Conservation (phyloP, 2,329 filamentous ascomycete species). For the Pseudocercospora macadamiae region DNA sequence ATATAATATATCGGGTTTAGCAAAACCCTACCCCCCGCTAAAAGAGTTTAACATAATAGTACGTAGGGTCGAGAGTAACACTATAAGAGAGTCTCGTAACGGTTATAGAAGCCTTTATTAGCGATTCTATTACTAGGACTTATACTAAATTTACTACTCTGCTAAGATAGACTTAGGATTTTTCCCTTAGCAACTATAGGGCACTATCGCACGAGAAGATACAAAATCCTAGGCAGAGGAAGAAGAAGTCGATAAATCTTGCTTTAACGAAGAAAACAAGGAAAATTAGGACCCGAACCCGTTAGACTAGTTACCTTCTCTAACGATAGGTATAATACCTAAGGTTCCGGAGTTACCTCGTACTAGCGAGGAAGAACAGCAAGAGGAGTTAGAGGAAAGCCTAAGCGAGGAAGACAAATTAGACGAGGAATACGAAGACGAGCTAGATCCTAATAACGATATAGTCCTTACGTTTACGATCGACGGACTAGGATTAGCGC, state of each 20-base stretch:
- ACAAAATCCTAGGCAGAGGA: background rate
- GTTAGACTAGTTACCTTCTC: background rate
- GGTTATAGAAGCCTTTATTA: conserved; percentile 8
- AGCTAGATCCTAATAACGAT: background rate
- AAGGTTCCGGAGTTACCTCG: background rate
- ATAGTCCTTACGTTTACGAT: conserved; percentile 1
- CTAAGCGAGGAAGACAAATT: background rate
- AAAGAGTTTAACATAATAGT: background rate
- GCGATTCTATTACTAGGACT: conserved; percentile 5
- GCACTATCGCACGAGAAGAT: background rate
- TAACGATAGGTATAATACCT: background rate
- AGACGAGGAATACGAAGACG: background rate
- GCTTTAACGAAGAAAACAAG: background rate
- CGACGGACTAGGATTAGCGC: background rate
- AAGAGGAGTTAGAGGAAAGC: background rate
- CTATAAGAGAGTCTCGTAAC: background rate
- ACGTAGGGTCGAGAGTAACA: background rate
- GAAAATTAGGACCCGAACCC: background rate
- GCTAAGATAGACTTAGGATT: conserved; percentile 7
- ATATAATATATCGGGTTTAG: background rate
- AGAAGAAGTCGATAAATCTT: background rate
- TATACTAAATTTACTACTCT: conserved; percentile 7
- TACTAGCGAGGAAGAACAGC: background rate
- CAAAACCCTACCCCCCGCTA: background rate
- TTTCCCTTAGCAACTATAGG: background rate